Evolutionary conservation across 164 flowering plant species (phyloP), one percentile per base, ranked within the genome.

Genomic region (Nymphaea thermarum): DNA sequence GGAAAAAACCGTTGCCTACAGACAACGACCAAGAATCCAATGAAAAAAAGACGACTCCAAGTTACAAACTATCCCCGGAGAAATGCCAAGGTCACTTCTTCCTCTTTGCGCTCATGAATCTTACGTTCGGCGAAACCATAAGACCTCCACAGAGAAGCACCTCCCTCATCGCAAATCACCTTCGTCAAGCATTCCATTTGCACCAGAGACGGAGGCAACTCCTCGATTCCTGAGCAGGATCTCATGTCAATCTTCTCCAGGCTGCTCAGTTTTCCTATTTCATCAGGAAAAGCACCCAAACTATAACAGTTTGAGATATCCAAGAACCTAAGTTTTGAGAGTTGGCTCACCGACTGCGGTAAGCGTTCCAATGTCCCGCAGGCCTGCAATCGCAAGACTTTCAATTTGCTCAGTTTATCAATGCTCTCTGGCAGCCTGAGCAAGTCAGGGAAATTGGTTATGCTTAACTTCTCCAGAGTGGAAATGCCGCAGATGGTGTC

Each of bases 221-320:
- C 62, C 68, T 65, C 71, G 25, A 88, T 73, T 64, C 61, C 77
- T 0, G 77, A 71, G 60, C 96, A 90, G 67, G 86, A 90, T 67
- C 90, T 81, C 93, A 90, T 90, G 76, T 88, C 90, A 4, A 90
- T 84, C 82, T 88, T 88, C 76, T 90, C 89, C 70, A 90, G 71
- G 43, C 75, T 80, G 6, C 5, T 44, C 45, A 87, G 67, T 17
- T 73, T 64, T 11, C 86, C 90, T 11, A 88, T 77, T 17, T 68
- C 72, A 4, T 84, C 83, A 15, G 93, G 93, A 43, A 90, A 90
- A 70, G 75, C 63, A 15, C 70, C 44, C 74, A 90, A 69, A 45
- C 74, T 83, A 4, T 86, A 79, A 72, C 96, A 90, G 65, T 84
- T 86, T 11, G 93, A 85, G 25, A 90, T 79, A 77, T 90, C 89